Conservation (phyloP, 169 alveolate species). For the Nephromyces sp. region DNA sequence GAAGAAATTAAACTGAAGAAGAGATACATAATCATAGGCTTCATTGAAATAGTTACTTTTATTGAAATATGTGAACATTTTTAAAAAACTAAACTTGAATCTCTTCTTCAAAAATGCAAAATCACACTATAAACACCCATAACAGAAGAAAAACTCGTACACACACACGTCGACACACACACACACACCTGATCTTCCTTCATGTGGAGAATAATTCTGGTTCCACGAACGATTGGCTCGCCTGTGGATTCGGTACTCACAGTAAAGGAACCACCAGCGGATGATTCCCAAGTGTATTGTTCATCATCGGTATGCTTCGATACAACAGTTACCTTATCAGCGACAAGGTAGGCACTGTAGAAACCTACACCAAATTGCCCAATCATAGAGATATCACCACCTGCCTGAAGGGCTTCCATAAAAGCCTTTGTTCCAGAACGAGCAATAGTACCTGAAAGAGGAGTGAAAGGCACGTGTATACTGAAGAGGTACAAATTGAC, state of each 20-base stretch:
- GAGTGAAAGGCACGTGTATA: no score
- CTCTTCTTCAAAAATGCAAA: no score
- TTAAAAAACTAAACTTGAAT: no score
- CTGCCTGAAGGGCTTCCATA: constrained; percentile 95
- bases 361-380: constrained; percentile 99
- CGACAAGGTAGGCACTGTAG: constrained; percentile 97
- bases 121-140: no score
- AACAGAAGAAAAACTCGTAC: no score
- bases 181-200: constrained; percentile 89
- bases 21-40: no score
- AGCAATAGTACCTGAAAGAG: constrained; percentile 97
- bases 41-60: no score
- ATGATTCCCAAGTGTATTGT: constrained; percentile 95
- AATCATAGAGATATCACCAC: constrained; percentile 96
- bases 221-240: constrained; percentile 82
- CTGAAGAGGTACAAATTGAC: no score
- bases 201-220: constrained; percentile 86
- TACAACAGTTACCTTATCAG: constrained; percentile 93
- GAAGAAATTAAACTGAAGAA: no score
- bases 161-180: no score
- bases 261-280: constrained; percentile 97
- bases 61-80: no score
- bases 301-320: constrained; percentile 90
- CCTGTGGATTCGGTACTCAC: constrained; percentile 77
- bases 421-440: constrained; percentile 97